A percentile compares a stretch with the other conserved stretches of the same genome.
phyloP scores from a whole-genome alignment of 805 yeast species.

The Candida incommunis region DNA sequence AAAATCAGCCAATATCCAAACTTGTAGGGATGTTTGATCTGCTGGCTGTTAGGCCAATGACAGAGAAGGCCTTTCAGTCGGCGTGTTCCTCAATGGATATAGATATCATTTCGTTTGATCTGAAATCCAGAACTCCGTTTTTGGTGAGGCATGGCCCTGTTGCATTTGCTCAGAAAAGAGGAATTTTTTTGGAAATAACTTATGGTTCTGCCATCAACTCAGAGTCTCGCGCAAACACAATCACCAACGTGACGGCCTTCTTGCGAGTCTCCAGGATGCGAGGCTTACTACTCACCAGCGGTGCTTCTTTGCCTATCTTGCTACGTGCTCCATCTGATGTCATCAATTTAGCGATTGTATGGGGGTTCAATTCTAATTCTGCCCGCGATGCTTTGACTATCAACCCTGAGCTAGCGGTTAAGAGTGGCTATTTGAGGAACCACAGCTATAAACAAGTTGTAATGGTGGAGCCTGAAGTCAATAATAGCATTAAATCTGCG shows the following conservation, averaged over 20 bases:
- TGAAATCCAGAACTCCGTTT: conserved; percentile 51
- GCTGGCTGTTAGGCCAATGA: conserved; percentile 64
- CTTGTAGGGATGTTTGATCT: conserved; percentile 50
- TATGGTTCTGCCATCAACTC: conserved; percentile 36
- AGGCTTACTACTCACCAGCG: conserved; percentile 70
- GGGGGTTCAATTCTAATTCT: conserved; percentile 57
- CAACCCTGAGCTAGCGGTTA: conserved; percentile 47
- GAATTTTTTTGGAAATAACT: conserved; percentile 67
- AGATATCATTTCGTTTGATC: conserved; percentile 66
- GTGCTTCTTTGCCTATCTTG: conserved; percentile 36
- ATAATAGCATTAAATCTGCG: conserved; percentile 20
- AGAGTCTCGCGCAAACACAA: conserved; percentile 42
- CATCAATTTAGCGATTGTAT: conserved; percentile 43
- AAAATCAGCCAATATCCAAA: conserved; percentile 44
- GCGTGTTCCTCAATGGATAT: conserved; percentile 66
- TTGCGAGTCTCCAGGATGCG: conserved; percentile 69
- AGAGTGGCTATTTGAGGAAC: conserved; percentile 60
- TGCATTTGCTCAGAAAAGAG: conserved; percentile 72
- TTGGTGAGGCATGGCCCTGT: conserved; percentile 72
- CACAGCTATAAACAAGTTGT: conserved; percentile 65
- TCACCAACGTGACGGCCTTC: conserved; percentile 59
- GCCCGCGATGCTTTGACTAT: conserved; percentile 45
- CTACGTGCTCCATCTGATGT: conserved; percentile 57
- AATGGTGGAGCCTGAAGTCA: conserved; percentile 16
- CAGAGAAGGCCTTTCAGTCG: conserved; percentile 65